Evolutionary conservation across 257 asterid genomes (phyloP).

Genomic region (Rehmannia glutinosa): DNA sequence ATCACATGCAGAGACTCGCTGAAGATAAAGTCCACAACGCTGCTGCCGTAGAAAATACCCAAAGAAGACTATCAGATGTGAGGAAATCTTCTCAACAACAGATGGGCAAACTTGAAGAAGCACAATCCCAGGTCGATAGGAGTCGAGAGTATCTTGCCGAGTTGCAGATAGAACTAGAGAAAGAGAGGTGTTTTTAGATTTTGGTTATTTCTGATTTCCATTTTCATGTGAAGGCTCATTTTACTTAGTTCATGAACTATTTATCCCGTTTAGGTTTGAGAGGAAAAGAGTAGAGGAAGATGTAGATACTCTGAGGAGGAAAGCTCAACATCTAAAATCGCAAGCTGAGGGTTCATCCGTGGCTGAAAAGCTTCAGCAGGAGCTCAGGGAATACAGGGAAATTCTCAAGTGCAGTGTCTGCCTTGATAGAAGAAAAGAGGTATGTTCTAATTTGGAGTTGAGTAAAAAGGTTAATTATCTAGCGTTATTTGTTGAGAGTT

Average conservation of each 20-base stretch:
- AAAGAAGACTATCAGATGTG: slow-evolving; percentile 52
- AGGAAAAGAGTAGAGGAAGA: slow-evolving; percentile 89
- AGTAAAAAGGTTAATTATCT: background rate
- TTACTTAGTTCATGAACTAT: slow-evolving; percentile 8
- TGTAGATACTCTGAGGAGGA: slow-evolving; percentile 64
- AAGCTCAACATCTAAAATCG: slow-evolving; percentile 49
- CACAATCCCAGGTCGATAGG: slow-evolving; percentile 61
- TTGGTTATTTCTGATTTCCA: background rate
- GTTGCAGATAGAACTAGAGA: slow-evolving; percentile 87
- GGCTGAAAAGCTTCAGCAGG: slow-evolving; percentile 71
- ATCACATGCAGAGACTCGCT: slow-evolving; percentile 66
- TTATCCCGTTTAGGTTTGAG: slow-evolving; percentile 47
- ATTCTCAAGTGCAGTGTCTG: slow-evolving; percentile 90
- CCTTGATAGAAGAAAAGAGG: slow-evolving; percentile 95
- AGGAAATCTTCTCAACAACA: slow-evolving; percentile 52
- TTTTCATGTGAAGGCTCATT: background rate
- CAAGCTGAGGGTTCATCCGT: slow-evolving; percentile 64
- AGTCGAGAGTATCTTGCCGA: slow-evolving; percentile 56
- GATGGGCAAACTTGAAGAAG: slow-evolving; percentile 58
- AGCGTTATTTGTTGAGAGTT: too few species aligned
- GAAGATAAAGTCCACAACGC: slow-evolving; percentile 61
- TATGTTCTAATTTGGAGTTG: slow-evolving; percentile 21
- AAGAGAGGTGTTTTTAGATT: slow-evolving; percentile 59
- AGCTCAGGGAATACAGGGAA: slow-evolving; percentile 78
- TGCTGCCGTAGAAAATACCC: slow-evolving; percentile 52